Evolutionary conservation across 2,329 filamentous ascomycete genomes (phyloP).

Genomic region (Leptographium flavum): DNA sequence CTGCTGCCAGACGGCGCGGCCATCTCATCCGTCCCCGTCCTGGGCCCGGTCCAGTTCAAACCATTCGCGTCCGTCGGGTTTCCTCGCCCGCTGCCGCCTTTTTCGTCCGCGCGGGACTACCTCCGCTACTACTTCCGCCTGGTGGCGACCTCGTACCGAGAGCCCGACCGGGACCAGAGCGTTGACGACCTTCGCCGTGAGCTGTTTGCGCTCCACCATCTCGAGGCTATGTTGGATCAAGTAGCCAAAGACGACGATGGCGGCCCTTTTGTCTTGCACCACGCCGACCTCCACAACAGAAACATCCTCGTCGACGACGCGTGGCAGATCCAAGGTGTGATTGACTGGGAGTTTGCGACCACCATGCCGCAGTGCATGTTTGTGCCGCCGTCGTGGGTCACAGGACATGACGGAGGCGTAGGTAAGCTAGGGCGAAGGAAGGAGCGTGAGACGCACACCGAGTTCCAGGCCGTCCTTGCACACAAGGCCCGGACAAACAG

Average conservation of each 20-base stretch:
- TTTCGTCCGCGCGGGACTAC: neutral
- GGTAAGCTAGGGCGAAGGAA: no score
- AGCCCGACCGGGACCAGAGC: neutral
- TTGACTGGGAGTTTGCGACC: no score
- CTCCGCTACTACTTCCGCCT: neutral
- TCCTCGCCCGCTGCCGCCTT: neutral
- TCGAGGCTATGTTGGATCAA: neutral
- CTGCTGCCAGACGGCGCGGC: neutral
- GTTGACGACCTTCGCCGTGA: neutral
- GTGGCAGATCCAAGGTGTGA: no score
- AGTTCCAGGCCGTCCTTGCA: no score
- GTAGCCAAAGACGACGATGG: neutral
- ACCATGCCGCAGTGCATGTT: no score
- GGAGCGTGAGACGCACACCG: no score
- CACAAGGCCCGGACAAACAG: no score
- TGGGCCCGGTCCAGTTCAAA: neutral
- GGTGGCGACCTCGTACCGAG: neutral
- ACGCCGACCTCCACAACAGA: neutral
- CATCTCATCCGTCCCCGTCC: neutral
- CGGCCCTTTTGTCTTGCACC: neutral
- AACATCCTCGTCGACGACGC: neutral
- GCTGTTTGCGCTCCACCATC: neutral
- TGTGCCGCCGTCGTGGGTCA: no score
- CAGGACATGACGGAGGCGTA: no score
- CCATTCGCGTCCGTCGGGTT: neutral